phyloP scores from a whole-genome alignment of 1,139 yeast species.

The Sugiyamaella sp. region DNA sequence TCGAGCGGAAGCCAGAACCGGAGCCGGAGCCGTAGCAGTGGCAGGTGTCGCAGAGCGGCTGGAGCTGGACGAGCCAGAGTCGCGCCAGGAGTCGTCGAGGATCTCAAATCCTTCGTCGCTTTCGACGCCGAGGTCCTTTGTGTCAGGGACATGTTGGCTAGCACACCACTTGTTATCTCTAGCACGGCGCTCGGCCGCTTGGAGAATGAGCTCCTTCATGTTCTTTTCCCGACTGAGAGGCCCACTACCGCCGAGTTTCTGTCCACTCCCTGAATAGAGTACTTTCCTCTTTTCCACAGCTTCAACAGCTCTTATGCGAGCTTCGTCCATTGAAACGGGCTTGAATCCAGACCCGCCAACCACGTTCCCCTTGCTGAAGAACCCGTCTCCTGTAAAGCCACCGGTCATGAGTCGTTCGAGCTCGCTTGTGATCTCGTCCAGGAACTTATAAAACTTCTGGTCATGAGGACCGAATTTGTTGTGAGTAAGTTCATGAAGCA shows the following conservation, averaged over 20 bases:
- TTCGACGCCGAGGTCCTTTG: constrained; percentile 25
- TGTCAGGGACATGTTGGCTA: constrained; percentile 19
- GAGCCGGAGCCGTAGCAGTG: constrained; percentile 13
- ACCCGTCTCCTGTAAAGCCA: constrained; percentile 48
- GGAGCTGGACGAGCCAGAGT: not conserved
- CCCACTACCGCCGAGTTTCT: constrained; percentile 31
- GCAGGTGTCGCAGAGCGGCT: not conserved
- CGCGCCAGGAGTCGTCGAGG: not conserved
- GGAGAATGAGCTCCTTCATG: constrained; percentile 55
- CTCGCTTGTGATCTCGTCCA: constrained; percentile 63
- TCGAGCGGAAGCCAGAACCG: constrained; percentile 4
- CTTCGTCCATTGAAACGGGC: constrained; percentile 26
- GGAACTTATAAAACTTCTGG: constrained; percentile 61
- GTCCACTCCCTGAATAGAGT: constrained; percentile 33
- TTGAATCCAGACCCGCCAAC: constrained; percentile 49
- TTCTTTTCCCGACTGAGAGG: constrained; percentile 29
- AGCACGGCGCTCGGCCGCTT: constrained; percentile 69
- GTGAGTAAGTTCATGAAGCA: constrained; percentile 88
- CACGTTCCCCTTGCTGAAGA: constrained; percentile 55
- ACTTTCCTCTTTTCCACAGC: constrained; percentile 28
- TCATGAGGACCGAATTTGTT: constrained; percentile 82
- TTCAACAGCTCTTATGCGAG: constrained; percentile 26
- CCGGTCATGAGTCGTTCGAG: constrained; percentile 57
- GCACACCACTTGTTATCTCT: constrained; percentile 62
- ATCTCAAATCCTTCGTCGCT: constrained; percentile 10